phyloP scores from a whole-genome alignment of 768 basidiomycete genomes.

The Rhodotorula toruloides region DNA sequence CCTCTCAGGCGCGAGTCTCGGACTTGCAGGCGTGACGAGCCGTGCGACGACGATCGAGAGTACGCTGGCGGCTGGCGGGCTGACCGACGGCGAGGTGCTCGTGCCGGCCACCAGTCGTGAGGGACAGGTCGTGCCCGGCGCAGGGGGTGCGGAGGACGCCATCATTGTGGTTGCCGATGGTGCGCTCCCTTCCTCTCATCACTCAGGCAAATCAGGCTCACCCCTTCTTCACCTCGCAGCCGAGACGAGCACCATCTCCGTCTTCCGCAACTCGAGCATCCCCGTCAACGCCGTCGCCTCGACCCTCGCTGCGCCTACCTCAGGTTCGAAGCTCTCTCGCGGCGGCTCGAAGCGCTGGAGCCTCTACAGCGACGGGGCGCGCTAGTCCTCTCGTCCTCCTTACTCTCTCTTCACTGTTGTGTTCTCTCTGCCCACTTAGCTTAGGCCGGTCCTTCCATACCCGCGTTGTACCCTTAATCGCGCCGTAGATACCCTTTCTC shows the following conservation, averaged over 20 bases:
- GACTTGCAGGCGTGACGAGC: not conserved
- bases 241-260: conserved; percentile 19
- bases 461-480: not conserved
- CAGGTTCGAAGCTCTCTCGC: not conserved
- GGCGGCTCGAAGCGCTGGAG: not conserved
- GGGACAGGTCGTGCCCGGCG: not conserved
- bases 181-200: not conserved
- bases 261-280: conserved; percentile 18
- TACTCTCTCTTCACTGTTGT: not conserved
- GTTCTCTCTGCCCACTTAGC: not conserved
- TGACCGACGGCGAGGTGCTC: not conserved
- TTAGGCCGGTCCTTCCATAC: not conserved
- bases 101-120: conserved; percentile 1
- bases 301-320: not conserved
- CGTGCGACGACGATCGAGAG: not conserved
- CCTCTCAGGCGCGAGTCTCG: not conserved
- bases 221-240: not conserved
- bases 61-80: not conserved
- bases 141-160: conserved; percentile 14
- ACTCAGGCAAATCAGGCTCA: not conserved
- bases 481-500: not conserved
- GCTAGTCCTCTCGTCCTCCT: too few species aligned
- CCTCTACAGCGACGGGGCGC: not conserved
- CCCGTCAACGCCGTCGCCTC: not conserved
- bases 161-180: conserved; percentile 36